Evolutionary conservation across 2,329 filamentous ascomycete genomes (phyloP).

Genomic region (Orbilia brochopaga): DNA sequence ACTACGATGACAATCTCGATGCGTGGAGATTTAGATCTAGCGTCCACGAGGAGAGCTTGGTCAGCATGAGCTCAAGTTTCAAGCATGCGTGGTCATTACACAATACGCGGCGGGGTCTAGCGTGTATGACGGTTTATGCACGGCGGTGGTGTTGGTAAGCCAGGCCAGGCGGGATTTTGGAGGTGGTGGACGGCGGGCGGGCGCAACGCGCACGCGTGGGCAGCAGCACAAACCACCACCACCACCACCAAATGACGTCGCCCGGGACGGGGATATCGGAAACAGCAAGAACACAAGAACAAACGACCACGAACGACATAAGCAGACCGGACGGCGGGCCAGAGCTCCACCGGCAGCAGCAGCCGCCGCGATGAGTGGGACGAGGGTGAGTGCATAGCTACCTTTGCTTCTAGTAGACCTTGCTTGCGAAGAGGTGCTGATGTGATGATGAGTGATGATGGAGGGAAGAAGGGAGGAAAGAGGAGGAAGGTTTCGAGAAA

Average conservation of each 20-base stretch:
- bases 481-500: constrained; percentile 8
- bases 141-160: no score
- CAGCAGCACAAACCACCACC: no score
- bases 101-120: no score
- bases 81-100: no score
- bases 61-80: background rate
- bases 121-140: no score
- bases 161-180: no score
- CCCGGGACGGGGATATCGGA: background rate
- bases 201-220: constrained; percentile 1
- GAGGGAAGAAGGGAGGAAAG: background rate
- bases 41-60: background rate
- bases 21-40: background rate
- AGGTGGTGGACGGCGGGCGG: background rate
- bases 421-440: no score
- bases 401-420: background rate
- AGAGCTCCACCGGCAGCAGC: background rate
- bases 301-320: no score
- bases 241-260: background rate
- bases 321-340: background rate
- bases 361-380: background rate
- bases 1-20: background rate
- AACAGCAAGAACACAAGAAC: background rate
- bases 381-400: background rate
- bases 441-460: background rate